Base-by-base conservation (phyloP, 495 filamentous ascomycete species). In the Filosporella fistucella region DNA sequence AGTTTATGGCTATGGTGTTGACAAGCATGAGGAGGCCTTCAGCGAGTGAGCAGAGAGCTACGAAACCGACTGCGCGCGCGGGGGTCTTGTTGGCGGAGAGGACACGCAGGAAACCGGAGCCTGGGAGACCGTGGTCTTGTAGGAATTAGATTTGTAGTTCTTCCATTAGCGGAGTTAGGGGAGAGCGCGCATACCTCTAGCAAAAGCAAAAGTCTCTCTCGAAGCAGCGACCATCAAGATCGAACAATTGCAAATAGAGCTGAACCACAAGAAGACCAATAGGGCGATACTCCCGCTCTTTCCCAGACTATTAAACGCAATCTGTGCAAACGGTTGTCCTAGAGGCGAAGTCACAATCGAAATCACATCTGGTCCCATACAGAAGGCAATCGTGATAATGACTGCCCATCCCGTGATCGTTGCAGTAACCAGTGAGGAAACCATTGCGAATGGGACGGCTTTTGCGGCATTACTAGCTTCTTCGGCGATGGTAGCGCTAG, bases 11-110 rank as follows among this genome's bases (percentile, higher is more conserved):
- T 25, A 55, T 55, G 38, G 52, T 51, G 41, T 55, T 55, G 24
- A 55, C 41, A 36, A 55, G 47, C 52, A 55, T 55, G 24, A 55
- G 52, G 32, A 55, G 47, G 14, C 52, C 52, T 47, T 55, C 52
- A 23, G 33, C 22, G 13, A 55, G 47, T 2, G 52, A 33, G 35
- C 30, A 38, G 41, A 55, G 3, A 14, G 52, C 52, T 16, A 50
- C 46, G 38, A 55, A 55, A 12, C 21, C 45, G 26, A 55, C 52
- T 22, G 52, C 52, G 10, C 52, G 47, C 9, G 52, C 52, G n/a
- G 52, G 52, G 1, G 46, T 55, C 25, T 51, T 55, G 47, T 55
- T 55, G 5, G 21, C 9, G 14, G 47, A 45, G 39, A 55, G 47
- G 21, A 55, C 52, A 26, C 52, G 52, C 21, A 55, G 24, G 23